A percentile compares a stretch with the other conserved stretches of the same genome.
Conservation (phyloP, 208 protist species). For the Acanthamoeba divionensis region DNA sequence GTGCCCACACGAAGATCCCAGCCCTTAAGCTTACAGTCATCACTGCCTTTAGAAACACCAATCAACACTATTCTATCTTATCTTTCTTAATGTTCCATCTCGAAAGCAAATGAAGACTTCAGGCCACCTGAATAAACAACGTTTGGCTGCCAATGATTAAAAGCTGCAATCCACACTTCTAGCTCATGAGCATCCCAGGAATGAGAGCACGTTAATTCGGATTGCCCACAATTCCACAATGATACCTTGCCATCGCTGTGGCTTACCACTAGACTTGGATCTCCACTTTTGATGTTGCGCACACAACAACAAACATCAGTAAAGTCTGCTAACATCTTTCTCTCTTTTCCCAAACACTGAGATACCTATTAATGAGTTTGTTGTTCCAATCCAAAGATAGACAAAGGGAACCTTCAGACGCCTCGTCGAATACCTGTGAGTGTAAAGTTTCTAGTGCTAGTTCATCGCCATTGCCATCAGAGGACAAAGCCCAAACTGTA, state of each 20-base stretch:
- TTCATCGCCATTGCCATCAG: too few species aligned
- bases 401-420: too few species aligned
- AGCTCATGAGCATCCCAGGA: conserved; percentile 33
- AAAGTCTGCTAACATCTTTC: too few species aligned
- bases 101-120: neutral
- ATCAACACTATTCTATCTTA: neutral
- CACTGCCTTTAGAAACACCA: neutral
- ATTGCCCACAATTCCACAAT: neutral
- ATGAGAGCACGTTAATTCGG: neutral
- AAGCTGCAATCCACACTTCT: conserved; percentile 42
- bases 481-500: too few species aligned
- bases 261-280: neutral
- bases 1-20: neutral
- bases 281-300: too few species aligned
- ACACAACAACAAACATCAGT: too few species aligned
- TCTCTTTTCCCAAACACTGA: too few species aligned
- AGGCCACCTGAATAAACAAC: conserved; percentile 3
- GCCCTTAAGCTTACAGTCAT: conserved; percentile 24
- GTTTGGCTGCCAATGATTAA: conserved; percentile 5
- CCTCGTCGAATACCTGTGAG: too few species aligned
- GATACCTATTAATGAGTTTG: too few species aligned
- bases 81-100: neutral
- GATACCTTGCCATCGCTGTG: neutral
- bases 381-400: too few species aligned
- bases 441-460: too few species aligned